Evolutionary conservation across 331 rosid genomes (phyloP), one percentile per base, ranked within the genome.

Genomic region (Rosa hybrid): DNA sequence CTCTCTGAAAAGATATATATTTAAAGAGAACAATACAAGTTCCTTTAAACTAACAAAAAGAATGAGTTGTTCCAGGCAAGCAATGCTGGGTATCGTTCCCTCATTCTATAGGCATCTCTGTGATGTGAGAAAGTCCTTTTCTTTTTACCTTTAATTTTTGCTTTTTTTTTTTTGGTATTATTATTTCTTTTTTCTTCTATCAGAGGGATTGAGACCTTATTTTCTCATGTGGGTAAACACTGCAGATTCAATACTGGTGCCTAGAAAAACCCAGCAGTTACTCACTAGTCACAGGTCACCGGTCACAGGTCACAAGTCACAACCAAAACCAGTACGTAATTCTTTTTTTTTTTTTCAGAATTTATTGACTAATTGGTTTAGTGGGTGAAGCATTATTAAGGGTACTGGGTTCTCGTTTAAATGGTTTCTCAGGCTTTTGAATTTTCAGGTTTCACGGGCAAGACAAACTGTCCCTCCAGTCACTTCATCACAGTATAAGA

Each of bases 81-180:
- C 82, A 80, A 78, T 84, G 86, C 65, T 81, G 81, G 88, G 90
- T 70, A 84, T 79, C 86, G 74, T 84, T 83, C 87, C 84, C 83
- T 80, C 87, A 79, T 88, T 87, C 93, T 86, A 89, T 90, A 86
- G 91, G 98, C 94, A 94, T 92, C 94, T 81, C 94, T 94, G 96
- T 80, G 70, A 69, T 82, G 62, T 20, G 91, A 87, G 92, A 94
- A 90, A 94, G 90, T 85, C 90, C 84, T 86, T 82, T 63, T 64
- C 88, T 94, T 94, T 89, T 84, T 30, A 84, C 89, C 86, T 87
- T 92, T 83, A 81, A 83, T 82, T 86, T 75, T 88, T 83, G 81
- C 90, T 78, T 72, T 1, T 41, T 54, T 56, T 71, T 79, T 78
- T 81, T 83, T 71, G 14, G 67, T 0, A 23, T n/a, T 59, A 83